Percentiles rank a stretch among this genome's conserved stretches.
These are phyloP conservation scores for Helenozyma baotianmanensis DNA, from an alignment of 805 yeast genomes.

Conservation along the genomic window DNA sequence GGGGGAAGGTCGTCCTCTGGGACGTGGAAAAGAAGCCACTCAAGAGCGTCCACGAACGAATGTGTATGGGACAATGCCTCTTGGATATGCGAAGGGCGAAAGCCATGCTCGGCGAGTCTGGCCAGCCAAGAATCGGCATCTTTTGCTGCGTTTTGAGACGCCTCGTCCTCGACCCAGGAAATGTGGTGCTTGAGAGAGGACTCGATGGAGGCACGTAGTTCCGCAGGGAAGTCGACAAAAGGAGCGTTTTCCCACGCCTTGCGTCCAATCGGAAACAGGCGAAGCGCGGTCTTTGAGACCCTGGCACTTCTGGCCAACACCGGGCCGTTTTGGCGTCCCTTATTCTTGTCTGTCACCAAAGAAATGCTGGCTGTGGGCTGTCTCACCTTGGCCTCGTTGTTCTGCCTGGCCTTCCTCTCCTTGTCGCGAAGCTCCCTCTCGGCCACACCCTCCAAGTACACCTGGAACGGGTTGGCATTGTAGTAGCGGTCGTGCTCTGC, in stretches of 20 bases:
- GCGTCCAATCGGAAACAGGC: slow-evolving; percentile 31
- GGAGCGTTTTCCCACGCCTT: slow-evolving; percentile 72
- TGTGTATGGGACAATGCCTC: slow-evolving; percentile 65
- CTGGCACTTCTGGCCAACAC: slow-evolving; percentile 2
- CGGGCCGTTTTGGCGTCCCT: slow-evolving; percentile 3
- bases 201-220: slow-evolving; percentile 61
- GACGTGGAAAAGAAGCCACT: slow-evolving; percentile 79
- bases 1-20: slow-evolving; percentile 93
- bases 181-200: slow-evolving; percentile 52
- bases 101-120: slow-evolving; percentile 40
- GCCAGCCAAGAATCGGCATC: slow-evolving; percentile 9
- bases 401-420: slow-evolving; percentile 41
- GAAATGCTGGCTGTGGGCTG: slow-evolving; percentile 40
- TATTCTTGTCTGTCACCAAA: slow-evolving; percentile 15
- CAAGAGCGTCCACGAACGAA: slow-evolving; percentile 50
- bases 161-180: slow-evolving; percentile 43
- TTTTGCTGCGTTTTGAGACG: not conserved
- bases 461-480: slow-evolving; percentile 72
- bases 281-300: slow-evolving; percentile 1
- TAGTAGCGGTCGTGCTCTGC: slow-evolving; percentile 49
- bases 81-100: slow-evolving; percentile 59
- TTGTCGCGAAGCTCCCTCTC: slow-evolving; percentile 38
- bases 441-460: slow-evolving; percentile 55
- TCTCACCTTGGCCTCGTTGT: slow-evolving; percentile 47
- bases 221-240: slow-evolving; percentile 62